Percentiles rank a stretch among this genome's conserved stretches.
Conservation (phyloP, 1,139 yeast species). For the Suhomyces bolitotheri region DNA sequence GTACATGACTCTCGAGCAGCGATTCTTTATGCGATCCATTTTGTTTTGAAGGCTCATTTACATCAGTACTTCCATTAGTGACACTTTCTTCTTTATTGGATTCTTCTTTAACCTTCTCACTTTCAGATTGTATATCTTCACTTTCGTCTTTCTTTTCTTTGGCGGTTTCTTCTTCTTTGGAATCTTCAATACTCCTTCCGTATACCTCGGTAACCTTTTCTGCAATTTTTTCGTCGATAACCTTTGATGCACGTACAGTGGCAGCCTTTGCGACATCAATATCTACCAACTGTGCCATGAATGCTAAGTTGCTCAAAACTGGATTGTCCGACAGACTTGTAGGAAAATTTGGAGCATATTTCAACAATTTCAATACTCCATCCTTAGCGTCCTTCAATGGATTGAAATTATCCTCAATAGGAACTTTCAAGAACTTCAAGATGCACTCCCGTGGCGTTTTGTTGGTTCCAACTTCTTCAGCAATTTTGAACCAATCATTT, state of each 20-base stretch:
- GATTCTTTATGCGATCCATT: constrained; percentile 9
- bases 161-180: constrained; percentile 5
- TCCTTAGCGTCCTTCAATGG: constrained; percentile 40
- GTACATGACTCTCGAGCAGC: constrained; percentile 1
- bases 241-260: constrained; percentile 61
- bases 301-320: constrained; percentile 84
- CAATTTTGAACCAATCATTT: constrained; percentile 75
- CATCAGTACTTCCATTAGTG: constrained; percentile 1
- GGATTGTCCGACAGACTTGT: constrained; percentile 88
- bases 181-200: constrained; percentile 16
- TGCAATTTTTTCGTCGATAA: constrained; percentile 51
- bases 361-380: constrained; percentile 52
- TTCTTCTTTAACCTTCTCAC: background rate
- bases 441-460: constrained; percentile 83
- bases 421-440: constrained; percentile 73
- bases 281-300: constrained; percentile 82
- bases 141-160: constrained; percentile 2
- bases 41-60: constrained; percentile 3
- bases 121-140: background rate
- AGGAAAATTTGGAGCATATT: constrained; percentile 81
- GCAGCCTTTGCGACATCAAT: constrained; percentile 86
- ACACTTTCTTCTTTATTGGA: background rate
- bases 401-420: constrained; percentile 72
- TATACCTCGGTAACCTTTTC: constrained; percentile 35
- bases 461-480: constrained; percentile 58